Percentiles rank a stretch among this genome's conserved stretches.
Evolutionary conservation across 140 eudicot genomes (phyloP).

Genomic region (Oenanthe javanica): DNA sequence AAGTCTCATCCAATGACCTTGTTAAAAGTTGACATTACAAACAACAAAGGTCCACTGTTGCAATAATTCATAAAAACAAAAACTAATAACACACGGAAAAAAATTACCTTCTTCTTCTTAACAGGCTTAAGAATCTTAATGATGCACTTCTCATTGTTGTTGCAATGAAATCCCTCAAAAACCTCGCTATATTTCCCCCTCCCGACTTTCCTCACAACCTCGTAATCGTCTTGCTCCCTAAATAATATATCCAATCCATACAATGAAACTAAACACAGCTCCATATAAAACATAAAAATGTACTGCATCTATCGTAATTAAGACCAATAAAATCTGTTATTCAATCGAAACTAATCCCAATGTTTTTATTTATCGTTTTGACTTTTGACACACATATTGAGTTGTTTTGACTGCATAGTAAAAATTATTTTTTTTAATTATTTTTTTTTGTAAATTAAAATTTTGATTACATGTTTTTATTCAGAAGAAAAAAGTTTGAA

Average conservation of each 20-base stretch:
- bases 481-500: too few relatives aligned
- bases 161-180: constrained; percentile 56
- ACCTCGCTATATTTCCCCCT: constrained; percentile 76
- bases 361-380: too few relatives aligned
- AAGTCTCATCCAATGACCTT: not conserved
- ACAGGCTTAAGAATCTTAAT: constrained; percentile 70
- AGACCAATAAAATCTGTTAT: not conserved
- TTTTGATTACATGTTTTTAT: too few relatives aligned
- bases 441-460: too few relatives aligned
- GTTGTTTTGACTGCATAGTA: too few relatives aligned
- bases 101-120: constrained; percentile 66
- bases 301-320: not conserved
- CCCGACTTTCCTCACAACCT: constrained; percentile 68
- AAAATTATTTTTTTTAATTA: too few relatives aligned
- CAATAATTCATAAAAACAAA: not conserved
- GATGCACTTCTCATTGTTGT: constrained; percentile 50
- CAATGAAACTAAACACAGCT: not conserved
- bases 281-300: not conserved
- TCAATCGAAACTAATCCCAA: not conserved
- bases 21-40: not conserved
- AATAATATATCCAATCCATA: not conserved
- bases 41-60: not conserved
- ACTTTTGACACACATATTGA: too few relatives aligned
- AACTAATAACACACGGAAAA: not conserved
- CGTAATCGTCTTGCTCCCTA: constrained; percentile 65